Conservation (phyloP, 2,329 filamentous ascomycete species). For the Trichoderma atrobrunneum region DNA sequence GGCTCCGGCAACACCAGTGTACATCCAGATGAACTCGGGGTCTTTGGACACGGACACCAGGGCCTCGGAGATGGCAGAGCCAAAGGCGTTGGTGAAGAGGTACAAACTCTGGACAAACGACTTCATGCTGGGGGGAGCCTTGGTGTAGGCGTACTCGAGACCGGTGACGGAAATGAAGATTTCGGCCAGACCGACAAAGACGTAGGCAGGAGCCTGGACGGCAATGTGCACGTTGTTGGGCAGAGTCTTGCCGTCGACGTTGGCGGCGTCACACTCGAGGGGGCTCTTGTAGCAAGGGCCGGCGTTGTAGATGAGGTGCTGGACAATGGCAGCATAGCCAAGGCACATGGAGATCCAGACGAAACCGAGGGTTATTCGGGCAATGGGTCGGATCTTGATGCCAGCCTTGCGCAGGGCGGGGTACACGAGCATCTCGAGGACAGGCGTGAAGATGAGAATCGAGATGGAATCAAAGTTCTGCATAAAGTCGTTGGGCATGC, state of each 20-base stretch:
- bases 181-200: slow-evolving; percentile 58
- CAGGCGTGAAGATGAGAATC: slow-evolving; percentile 64
- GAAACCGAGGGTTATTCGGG: slow-evolving; percentile 65
- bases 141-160: slow-evolving; percentile 71
- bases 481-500: slow-evolving; percentile 68
- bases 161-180: slow-evolving; percentile 66
- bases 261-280: slow-evolving; percentile 36
- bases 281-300: slow-evolving; percentile 50
- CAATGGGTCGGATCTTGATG: slow-evolving; percentile 63
- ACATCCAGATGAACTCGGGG: slow-evolving; percentile 66
- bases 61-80: slow-evolving; percentile 58
- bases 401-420: slow-evolving; percentile 55
- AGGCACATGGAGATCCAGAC: slow-evolving; percentile 52
- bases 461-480: slow-evolving; percentile 66
- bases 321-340: slow-evolving; percentile 57
- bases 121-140: slow-evolving; percentile 68
- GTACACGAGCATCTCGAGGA: slow-evolving; percentile 61
- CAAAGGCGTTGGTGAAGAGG: slow-evolving; percentile 58
- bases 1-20: slow-evolving; percentile 52
- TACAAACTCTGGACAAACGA: slow-evolving; percentile 59
- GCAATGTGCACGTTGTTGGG: slow-evolving; percentile 52
- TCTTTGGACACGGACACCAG: slow-evolving; percentile 59
- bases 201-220: slow-evolving; percentile 52
- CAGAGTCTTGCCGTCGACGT: slow-evolving; percentile 31
- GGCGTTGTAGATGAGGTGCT: slow-evolving; percentile 57